A percentile compares a stretch with the other conserved stretches of the same genome.
These are phyloP conservation scores for Leccinum angustisporum DNA, from an alignment of 1,284 basidiomycete genomes.

Conservation along the genomic window DNA sequence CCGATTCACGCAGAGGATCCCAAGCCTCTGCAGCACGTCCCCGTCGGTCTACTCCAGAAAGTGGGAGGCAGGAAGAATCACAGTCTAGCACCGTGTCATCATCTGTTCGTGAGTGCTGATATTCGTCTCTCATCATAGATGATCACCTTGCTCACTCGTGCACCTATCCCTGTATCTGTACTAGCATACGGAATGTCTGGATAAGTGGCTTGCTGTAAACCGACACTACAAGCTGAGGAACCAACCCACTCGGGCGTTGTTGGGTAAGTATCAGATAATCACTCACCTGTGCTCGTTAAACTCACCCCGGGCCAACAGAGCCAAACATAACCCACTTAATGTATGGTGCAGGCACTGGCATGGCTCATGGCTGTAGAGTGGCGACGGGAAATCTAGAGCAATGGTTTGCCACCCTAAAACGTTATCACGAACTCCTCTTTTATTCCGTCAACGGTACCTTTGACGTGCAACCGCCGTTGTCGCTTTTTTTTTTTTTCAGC, in stretches of 20 bases:
- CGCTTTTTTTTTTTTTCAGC: conserved; percentile 37
- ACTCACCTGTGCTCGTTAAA: too few species aligned
- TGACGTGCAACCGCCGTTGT: neutral
- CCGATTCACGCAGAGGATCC: conserved; percentile 62
- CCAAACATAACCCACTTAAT: too few species aligned
- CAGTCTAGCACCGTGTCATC: conserved; percentile 85
- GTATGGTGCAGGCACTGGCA: too few species aligned
- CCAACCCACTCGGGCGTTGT: too few species aligned
- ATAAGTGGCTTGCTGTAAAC: conserved; percentile 72
- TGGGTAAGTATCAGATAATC: too few species aligned
- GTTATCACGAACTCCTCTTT: too few species aligned
- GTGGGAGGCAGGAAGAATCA: conserved; percentile 60
- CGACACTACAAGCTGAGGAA: too few species aligned
- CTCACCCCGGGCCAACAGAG: too few species aligned
- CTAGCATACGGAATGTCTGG: conserved; percentile 83
- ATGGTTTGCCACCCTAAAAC: too few species aligned
- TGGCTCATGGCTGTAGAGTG: too few species aligned
- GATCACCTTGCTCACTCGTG: neutral
- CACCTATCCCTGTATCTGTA: neutral
- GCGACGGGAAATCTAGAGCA: too few species aligned
- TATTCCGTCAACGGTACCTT: too few species aligned
- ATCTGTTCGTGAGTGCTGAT: conserved; percentile 71
- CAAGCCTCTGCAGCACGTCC: conserved; percentile 35
- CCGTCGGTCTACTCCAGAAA: conserved; percentile 35
- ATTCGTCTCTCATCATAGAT: neutral